phyloP scores from a whole-genome alignment of 192 early-diverging fungal genomes.

The Funneliformis geosporum region DNA sequence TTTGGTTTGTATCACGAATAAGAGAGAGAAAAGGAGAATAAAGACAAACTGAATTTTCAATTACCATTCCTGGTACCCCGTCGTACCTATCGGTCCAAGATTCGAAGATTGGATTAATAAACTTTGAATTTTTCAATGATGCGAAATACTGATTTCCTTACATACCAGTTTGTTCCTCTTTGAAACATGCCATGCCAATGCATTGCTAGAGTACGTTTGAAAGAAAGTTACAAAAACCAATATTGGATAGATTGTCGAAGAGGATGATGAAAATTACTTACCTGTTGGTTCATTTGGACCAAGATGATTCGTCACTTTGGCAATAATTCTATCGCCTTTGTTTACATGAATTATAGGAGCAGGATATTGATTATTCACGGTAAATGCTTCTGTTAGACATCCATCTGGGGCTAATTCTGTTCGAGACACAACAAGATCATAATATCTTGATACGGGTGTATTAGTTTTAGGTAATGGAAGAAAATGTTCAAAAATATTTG shows the following conservation, averaged over 20 bases:
- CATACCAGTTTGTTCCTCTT: constrained; percentile 41
- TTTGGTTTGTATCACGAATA: not conserved
- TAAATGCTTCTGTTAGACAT: not conserved
- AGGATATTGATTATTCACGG: not conserved
- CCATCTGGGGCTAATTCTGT: not conserved
- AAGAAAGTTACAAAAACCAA: constrained; percentile 11
- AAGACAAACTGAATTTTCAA: not conserved
- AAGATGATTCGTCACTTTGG: not conserved
- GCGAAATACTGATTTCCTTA: constrained; percentile 29
- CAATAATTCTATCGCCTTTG: not conserved
- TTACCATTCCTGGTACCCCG: not conserved
- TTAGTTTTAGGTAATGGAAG: not conserved
- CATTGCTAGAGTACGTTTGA: constrained; percentile 39
- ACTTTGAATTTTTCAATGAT: no score
- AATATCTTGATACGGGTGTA: not conserved
- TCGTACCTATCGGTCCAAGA: constrained; percentile 27
- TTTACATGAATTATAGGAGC: not conserved
- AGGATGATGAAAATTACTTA: not conserved
- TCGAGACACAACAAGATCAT: not conserved
- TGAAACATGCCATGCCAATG: constrained; percentile 50
- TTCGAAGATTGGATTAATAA: no score
- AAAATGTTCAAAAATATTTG: not conserved
- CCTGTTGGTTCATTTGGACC: not conserved
- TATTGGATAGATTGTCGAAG: not conserved
- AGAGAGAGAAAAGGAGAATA: not conserved